phyloP scores from a whole-genome alignment of 1,139 yeast genomes.

The Yamadazyma conglobata region DNA sequence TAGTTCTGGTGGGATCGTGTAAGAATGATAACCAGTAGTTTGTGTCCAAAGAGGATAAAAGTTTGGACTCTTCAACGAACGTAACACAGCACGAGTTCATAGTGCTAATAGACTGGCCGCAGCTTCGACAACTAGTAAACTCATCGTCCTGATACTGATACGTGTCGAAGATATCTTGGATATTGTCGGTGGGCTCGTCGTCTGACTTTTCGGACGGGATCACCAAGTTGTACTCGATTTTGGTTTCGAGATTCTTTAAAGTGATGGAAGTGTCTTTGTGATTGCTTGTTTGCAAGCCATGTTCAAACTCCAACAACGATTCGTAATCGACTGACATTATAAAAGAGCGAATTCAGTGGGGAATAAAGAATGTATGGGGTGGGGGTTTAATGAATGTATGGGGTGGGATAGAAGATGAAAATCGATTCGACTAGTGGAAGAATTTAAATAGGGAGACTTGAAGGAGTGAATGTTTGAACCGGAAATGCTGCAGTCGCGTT shows the following conservation, averaged over 20 bases:
- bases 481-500: too few species aligned
- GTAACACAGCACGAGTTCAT: conserved; percentile 10
- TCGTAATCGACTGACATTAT: conserved; percentile 25
- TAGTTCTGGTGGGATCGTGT: conserved; percentile 43
- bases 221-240: conserved; percentile 22
- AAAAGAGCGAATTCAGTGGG: not conserved
- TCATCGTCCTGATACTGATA: conserved; percentile 33
- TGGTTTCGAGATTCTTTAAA: conserved; percentile 28
- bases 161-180: conserved; percentile 14
- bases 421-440: not conserved
- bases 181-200: conserved; percentile 6
- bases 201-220: conserved; percentile 9
- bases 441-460: not conserved
- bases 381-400: conserved; percentile 4
- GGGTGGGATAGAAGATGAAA: conserved; percentile 1
- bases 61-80: conserved; percentile 13
- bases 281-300: conserved; percentile 28
- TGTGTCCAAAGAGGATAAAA: conserved; percentile 30
- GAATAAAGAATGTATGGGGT: conserved; percentile 4
- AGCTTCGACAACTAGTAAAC: conserved; percentile 31
- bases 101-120: conserved; percentile 15
- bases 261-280: conserved; percentile 23
- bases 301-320: conserved; percentile 42
- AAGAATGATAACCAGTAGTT: conserved; percentile 47
- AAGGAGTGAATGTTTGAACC: too few species aligned